phyloP scores from a whole-genome alignment of 192 early-diverging fungal genomes.

The Podila epicladia region DNA sequence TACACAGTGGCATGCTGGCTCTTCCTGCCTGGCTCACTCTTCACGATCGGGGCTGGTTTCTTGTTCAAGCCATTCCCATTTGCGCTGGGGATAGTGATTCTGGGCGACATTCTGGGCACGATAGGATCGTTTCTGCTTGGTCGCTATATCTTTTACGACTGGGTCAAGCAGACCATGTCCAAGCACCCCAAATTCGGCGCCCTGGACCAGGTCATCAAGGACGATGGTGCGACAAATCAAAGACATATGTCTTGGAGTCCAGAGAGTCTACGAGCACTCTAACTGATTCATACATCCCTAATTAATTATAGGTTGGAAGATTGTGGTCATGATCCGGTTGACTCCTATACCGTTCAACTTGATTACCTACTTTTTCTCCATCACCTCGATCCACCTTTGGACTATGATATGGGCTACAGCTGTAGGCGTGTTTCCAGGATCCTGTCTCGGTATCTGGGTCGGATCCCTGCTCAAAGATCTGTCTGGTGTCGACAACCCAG shows the following conservation, averaged over 20 bases:
- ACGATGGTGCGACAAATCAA: conserved; percentile 43
- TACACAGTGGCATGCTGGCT: conserved; percentile 41
- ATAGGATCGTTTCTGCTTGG: conserved; percentile 53
- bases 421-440: conserved; percentile 55
- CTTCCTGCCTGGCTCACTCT: conserved; percentile 48
- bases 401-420: conserved; percentile 54
- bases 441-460: conserved; percentile 57
- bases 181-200: conserved; percentile 51
- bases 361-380: conserved; percentile 58
- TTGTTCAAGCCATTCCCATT: conserved; percentile 52
- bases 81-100: conserved; percentile 35
- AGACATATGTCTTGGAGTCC: too few relatives aligned
- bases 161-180: conserved; percentile 51
- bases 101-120: conserved; percentile 48
- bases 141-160: conserved; percentile 56
- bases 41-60: conserved; percentile 55
- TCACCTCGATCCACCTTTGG: conserved; percentile 50
- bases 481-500: conserved; percentile 52
- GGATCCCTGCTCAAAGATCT: conserved; percentile 54
- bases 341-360: conserved; percentile 55
- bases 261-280: not conserved
- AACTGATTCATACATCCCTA: not conserved
- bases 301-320: conserved; percentile 53
- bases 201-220: conserved; percentile 52
- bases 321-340: conserved; percentile 58